Base-by-base conservation (phyloP, 257 asterid species). In the Przewalskia tangutica region DNA sequence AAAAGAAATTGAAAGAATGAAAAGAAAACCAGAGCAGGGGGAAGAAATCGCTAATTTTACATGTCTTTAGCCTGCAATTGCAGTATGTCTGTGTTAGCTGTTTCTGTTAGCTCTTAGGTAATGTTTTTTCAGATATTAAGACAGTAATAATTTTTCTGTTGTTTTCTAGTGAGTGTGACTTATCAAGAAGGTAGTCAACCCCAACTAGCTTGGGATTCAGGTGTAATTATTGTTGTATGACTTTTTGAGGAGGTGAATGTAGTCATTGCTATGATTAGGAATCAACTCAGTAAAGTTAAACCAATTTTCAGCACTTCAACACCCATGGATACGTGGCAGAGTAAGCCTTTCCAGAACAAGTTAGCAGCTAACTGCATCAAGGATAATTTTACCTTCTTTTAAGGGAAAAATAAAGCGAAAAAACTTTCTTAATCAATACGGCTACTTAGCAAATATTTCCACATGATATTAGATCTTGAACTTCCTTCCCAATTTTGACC, bases 401-500 rank as follows among this genome's bases (percentile, higher is more conserved):
- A 46, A 23, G 18, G 20, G 48, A 20, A 48, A 71, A 68, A 48
- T 71, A 55, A 73, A 73, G 20, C 20, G 6, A 23, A 20, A 20
- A 46, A 20, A 48, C 12, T 48, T 48, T 6, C 10, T 1, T 44
- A 10, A 27, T 9, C 0, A 46, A 3, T 20, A 20, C 1, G 13
- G 59, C 12, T 73, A 48, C 13, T 20, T 73, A 14, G 20, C 79
- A 23, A 12, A 48, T 3, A 23, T 48, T 70, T 48, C 79, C 11
- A 73, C 18, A 18, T 10, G 44, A 18, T 73, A 12, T 60, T 73
- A 48, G 60, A 20, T 48, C 60, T 20, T 73, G 56, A 70, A 44
- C 78, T 44, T 44, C 50, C 84, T 79, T 83, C 27, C 73, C 56
- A 23, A 51, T 65, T 81, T 40, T 60, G 40, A 77, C 48, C 51